Evolutionary conservation across 495 filamentous ascomycete species (phyloP), one percentile per base, ranked within the genome.

Genomic region (Neurospora tetraspora): DNA sequence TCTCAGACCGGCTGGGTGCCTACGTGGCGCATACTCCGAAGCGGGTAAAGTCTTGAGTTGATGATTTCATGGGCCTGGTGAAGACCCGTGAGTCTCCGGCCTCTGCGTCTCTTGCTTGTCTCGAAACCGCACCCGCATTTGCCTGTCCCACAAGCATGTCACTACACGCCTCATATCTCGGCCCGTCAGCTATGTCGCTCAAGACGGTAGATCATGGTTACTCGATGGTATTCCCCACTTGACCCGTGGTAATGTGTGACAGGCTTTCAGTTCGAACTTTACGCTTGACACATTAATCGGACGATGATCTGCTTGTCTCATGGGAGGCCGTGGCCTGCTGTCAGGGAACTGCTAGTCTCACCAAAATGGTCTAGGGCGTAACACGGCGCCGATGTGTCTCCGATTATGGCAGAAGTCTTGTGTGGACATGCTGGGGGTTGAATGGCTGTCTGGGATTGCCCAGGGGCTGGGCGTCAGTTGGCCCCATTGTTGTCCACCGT

Each of bases 121-220:
- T 78, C 71, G 73, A 77, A 74, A 71, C 71, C 61, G 71, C 43
- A 43, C 47, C 73, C 75, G 73, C 74, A 76, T 75, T 70, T 36
- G n/a, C 34, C 70, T 75, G 78, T 81, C 78, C 72, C 76, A 80
- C 78, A 74, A 74, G 71, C 73, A 76, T 77, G 73, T 76, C 74
- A 77, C 75, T 76, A 76, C 75, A 71, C 72, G 73, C 75, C 71
- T 79, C 71, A 70, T 43, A 69, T 75, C 69, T 75, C 71, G 73
- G 72, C 71, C 73, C 70, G 76, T 43, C 45, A 69, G 38, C 72
- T 61, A 76, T 69, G 74, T 69, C 69, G n/a, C 59, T 72, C 36
- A 59, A 68, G 70, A 69, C 65, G 68, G 47, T 45, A 69, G 70
- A 40, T 11, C 42, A 43, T 9, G 43, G 37, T 68, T 39, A 69